Conservation (phyloP, 805 yeast species). For the Saccharomycopsis sp. region DNA sequence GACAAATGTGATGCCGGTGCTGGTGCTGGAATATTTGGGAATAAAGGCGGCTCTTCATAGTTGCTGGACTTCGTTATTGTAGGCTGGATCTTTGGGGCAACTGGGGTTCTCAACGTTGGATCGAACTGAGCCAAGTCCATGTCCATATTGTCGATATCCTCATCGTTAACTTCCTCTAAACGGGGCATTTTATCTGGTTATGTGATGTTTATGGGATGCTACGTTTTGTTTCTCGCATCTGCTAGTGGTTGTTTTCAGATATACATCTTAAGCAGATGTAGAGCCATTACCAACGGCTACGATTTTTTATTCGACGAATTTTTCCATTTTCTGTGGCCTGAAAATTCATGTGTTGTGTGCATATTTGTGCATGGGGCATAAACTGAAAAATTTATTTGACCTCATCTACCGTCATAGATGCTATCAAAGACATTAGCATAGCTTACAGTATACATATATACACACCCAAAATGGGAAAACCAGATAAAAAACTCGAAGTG, state of each 20-base stretch:
- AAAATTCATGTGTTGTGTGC: background rate
- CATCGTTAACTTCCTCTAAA: conserved; percentile 67
- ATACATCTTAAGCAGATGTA: no score
- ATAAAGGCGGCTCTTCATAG: conserved; percentile 30
- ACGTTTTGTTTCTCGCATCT: conserved; percentile 18
- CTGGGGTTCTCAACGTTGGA: conserved; percentile 57
- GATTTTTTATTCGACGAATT: background rate
- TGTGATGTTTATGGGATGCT: conserved; percentile 10
- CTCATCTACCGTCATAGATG: background rate
- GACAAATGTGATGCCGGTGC: conserved; percentile 8
- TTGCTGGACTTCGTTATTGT: conserved; percentile 58
- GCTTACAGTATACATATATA: no score
- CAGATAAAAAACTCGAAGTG: conserved; percentile 24
- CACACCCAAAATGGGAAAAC: background rate
- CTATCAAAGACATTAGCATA: no score
- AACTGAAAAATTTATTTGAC: background rate
- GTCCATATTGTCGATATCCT: conserved; percentile 85
- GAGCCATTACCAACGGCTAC: no score
- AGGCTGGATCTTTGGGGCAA: conserved; percentile 64
- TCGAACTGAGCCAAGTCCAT: conserved; percentile 92
- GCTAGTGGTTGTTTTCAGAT: background rate
- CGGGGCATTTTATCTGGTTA: conserved; percentile 52
- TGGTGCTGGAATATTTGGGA: conserved; percentile 23
- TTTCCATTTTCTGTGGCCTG: background rate
- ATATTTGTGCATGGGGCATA: background rate